phyloP scores from a whole-genome alignment of 1,284 basidiomycete species.

The Cutaneotrichosporon spelunceum region DNA sequence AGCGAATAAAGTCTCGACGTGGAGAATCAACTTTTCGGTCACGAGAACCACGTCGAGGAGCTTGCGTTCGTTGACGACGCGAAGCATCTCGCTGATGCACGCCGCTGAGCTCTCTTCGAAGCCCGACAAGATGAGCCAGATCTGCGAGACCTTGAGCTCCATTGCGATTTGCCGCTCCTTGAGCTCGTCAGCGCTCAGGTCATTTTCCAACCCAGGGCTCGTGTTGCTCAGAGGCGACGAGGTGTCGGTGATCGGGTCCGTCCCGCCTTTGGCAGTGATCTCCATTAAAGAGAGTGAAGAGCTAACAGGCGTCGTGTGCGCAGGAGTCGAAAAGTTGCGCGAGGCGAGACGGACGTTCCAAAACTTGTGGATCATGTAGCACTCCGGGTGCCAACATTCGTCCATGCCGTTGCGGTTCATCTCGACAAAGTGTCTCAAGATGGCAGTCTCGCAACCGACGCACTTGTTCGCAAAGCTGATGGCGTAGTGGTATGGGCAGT shows the following conservation, averaged over 20 bases:
- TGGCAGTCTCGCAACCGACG: conserved; percentile 95
- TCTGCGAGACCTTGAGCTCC: conserved; percentile 97
- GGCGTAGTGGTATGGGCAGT: conserved; percentile 97
- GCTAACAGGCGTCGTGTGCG: conserved; percentile 55
- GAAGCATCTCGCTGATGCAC: conserved; percentile 97
- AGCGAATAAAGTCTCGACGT: conserved; percentile 96
- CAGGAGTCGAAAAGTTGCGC: conserved; percentile 56
- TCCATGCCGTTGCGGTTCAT: conserved; percentile 97
- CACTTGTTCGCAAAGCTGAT: conserved; percentile 98
- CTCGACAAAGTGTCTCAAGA: conserved; percentile 98
- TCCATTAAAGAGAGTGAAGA: conserved; percentile 47
- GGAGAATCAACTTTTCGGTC: conserved; percentile 97
- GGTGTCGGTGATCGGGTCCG: conserved; percentile 31
- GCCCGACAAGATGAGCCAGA: conserved; percentile 97
- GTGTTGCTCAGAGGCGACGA: conserved; percentile 33
- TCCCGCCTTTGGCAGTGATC: conserved; percentile 45
- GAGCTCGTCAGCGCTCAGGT: conserved; percentile 75
- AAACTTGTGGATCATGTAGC: conserved; percentile 99
- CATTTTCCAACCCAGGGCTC: conserved; percentile 37
- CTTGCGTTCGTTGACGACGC: conserved; percentile 92
- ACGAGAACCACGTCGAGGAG: conserved; percentile 95
- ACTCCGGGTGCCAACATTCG: conserved; percentile 99
- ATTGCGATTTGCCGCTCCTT: conserved; percentile 89
- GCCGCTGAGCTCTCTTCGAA: conserved; percentile 99
- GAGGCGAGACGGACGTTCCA: conserved; percentile 98